Evolutionary conservation across 352 stramenopile species (phyloP).

Genomic region (Pythium dissimile): DNA sequence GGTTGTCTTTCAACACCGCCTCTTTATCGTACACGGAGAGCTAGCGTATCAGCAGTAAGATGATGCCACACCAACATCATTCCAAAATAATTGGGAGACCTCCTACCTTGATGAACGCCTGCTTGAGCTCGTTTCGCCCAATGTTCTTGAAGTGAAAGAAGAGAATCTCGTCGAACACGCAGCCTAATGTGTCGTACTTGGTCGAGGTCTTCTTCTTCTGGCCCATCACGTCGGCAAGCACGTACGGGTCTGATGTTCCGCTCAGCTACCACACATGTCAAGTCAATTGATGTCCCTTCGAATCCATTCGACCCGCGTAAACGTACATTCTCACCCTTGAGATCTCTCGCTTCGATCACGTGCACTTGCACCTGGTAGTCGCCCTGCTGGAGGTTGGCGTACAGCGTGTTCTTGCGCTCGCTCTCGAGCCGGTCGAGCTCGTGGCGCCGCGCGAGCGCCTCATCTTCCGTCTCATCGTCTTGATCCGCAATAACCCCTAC

Average conservation of each 20-base stretch:
- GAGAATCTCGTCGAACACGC: slow-evolving; percentile 89
- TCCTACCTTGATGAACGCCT: slow-evolving; percentile 65
- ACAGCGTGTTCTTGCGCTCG: slow-evolving; percentile 43
- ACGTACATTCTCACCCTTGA: slow-evolving; percentile 86
- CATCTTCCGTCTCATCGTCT: slow-evolving; percentile 77
- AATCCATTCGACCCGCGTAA: neutral
- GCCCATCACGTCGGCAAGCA: slow-evolving; percentile 73
- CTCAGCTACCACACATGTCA: slow-evolving; percentile 37
- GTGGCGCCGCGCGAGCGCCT: slow-evolving; percentile 30
- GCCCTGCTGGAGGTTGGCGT: slow-evolving; percentile 55
- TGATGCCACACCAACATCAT: neutral
- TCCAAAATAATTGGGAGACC: too few species aligned
- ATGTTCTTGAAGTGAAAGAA: slow-evolving; percentile 90
- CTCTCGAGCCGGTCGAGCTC: slow-evolving; percentile 51
- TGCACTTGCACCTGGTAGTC: slow-evolving; percentile 86
- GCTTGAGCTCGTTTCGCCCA: slow-evolving; percentile 55
- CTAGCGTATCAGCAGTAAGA: slow-evolving; percentile 17
- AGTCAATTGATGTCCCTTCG: neutral
- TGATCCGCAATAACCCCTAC: slow-evolving; percentile 49
- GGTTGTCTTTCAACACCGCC: slow-evolving; percentile 58
- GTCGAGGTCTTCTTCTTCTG: slow-evolving; percentile 74
- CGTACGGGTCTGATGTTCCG: slow-evolving; percentile 88
- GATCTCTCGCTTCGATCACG: slow-evolving; percentile 66
- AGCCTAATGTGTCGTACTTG: slow-evolving; percentile 75
- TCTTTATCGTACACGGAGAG: slow-evolving; percentile 79